Evolutionary conservation across 805 yeast genomes (phyloP).

Genomic region (Saturnispora mendoncae): DNA sequence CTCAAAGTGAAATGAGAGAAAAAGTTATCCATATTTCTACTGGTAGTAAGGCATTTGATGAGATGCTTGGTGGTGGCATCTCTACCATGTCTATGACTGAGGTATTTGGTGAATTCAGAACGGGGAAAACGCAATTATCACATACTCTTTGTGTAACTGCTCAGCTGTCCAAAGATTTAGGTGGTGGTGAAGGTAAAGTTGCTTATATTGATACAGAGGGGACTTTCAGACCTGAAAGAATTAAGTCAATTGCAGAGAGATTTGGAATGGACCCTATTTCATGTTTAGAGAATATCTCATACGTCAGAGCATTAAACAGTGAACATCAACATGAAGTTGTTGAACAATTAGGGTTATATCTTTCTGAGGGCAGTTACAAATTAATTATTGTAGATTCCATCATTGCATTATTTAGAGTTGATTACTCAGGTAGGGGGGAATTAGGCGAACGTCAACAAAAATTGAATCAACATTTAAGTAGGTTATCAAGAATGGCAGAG

Average conservation of each 20-base stretch:
- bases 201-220: constrained; percentile 78
- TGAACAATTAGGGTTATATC: constrained; percentile 55
- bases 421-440: constrained; percentile 72
- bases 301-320: constrained; percentile 56
- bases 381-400: constrained; percentile 61
- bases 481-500: constrained; percentile 55
- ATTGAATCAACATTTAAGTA: constrained; percentile 45
- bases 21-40: constrained; percentile 60
- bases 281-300: constrained; percentile 59
- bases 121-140: constrained; percentile 76
- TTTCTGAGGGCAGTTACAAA: constrained; percentile 59
- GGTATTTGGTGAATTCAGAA: constrained; percentile 72
- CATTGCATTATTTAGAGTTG: constrained; percentile 73
- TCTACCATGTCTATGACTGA: constrained; percentile 73
- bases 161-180: constrained; percentile 60
- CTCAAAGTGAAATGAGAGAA: constrained; percentile 55
- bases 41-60: constrained; percentile 62
- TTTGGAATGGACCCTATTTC: constrained; percentile 63
- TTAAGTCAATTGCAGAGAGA: constrained; percentile 55
- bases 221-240: constrained; percentile 67
- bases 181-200: constrained; percentile 78
- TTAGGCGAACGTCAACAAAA: constrained; percentile 69
- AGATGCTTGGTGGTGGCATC: constrained; percentile 65
- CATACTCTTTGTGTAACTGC: constrained; percentile 73
- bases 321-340: constrained; percentile 72